Percentiles rank a stretch among this genome's conserved stretches.
Conservation (phyloP, 345 rosid genomes). For the Melastoma malabathricum region DNA sequence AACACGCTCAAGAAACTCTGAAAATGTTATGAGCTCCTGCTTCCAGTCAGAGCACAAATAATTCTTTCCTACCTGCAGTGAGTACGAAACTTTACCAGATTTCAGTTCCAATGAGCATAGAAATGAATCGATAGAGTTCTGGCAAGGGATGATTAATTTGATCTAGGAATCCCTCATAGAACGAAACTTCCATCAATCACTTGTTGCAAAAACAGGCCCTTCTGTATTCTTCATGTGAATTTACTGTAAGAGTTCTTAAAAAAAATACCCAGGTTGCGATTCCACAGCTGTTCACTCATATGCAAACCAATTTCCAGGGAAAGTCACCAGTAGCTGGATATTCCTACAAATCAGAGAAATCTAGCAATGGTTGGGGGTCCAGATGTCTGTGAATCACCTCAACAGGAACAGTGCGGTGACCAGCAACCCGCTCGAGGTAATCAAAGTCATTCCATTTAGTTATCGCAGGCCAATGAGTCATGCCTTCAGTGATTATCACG, state of each 20-base stretch:
- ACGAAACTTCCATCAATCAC: no score
- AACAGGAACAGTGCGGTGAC: conserved; percentile 85
- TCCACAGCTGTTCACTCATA: no score
- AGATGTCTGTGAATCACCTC: conserved; percentile 50
- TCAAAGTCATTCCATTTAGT: conserved; percentile 78
- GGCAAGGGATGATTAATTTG: no score
- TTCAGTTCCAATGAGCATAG: conserved; percentile 20
- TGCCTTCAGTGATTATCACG: conserved; percentile 67
- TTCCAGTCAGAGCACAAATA: conserved; percentile 89
- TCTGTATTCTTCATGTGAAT: no score
- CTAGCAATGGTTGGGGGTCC: neutral
- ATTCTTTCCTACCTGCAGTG: conserved; percentile 88
- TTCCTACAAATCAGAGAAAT: neutral
- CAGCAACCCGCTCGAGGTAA: conserved; percentile 64
- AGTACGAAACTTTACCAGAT: conserved; percentile 43
- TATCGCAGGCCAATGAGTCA: conserved; percentile 95
- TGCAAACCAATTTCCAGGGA: no score
- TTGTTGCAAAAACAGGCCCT: no score
- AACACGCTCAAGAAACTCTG: conserved; percentile 76
- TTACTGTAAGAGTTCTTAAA: no score
- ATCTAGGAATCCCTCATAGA: no score
- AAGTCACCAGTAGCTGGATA: no score
- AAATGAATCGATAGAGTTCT: neutral
- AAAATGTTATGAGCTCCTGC: conserved; percentile 90
- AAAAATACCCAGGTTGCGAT: no score